Evolutionary conservation across 2,329 filamentous ascomycete genomes (phyloP).

Genomic region (Ramularia endophylla): DNA sequence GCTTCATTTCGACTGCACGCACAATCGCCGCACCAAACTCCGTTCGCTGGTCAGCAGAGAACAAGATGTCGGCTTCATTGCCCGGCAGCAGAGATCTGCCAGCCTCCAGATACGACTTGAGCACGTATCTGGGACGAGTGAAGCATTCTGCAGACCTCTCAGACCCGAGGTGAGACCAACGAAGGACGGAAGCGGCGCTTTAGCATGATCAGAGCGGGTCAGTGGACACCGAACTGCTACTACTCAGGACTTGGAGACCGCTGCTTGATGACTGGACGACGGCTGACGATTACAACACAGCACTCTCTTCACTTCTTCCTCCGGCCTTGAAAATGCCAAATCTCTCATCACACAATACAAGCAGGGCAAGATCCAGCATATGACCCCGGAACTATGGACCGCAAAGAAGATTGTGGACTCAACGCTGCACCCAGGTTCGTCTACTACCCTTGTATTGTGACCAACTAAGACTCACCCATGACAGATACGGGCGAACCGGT

Average conservation of each 20-base stretch:
- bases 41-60: too few species aligned
- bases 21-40: too few species aligned
- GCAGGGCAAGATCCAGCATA: conserved; percentile 67
- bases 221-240: conserved; percentile 13
- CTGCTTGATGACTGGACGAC: neutral
- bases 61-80: conserved; percentile 54
- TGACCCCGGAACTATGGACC: conserved; percentile 88
- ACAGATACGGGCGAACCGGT: conserved; percentile 88
- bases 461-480: neutral
- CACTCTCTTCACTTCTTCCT: conserved; percentile 72
- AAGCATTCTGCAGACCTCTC: conserved; percentile 82
- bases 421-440: conserved; percentile 84
- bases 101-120: conserved; percentile 84
- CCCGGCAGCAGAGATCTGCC: conserved; percentile 74
- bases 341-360: conserved; percentile 77
- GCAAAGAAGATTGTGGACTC: conserved; percentile 98
- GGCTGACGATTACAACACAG: conserved; percentile 44
- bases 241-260: neutral
- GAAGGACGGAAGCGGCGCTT: conserved; percentile 6
- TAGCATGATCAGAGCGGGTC: conserved; percentile 23
- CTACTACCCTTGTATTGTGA: neutral
- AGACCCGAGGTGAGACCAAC: conserved; percentile 77
- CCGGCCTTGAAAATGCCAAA: conserved; percentile 83
- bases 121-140: conserved; percentile 92
- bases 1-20: too few species aligned